A percentile compares a stretch with the other conserved stretches of the same genome.
phyloP scores from a whole-genome alignment of 306 rosid genomes.

The Prinsepia uniflora region DNA sequence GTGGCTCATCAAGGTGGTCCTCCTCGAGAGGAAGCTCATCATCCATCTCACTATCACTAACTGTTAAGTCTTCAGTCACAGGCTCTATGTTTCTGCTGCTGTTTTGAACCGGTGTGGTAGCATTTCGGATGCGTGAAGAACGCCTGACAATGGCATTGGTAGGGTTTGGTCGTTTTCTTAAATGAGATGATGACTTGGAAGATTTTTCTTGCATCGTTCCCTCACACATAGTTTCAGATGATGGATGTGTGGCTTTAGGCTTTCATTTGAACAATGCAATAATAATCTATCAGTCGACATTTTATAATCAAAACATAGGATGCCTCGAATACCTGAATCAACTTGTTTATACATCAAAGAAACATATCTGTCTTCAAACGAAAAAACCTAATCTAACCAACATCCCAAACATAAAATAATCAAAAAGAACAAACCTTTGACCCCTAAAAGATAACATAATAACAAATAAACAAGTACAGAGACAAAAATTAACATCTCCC shows the following conservation, averaged over 20 bases:
- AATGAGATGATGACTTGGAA: conserved; percentile 2
- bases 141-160: conserved; percentile 35
- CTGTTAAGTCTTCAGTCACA: conserved; percentile 21
- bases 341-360: background rate
- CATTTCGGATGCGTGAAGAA: conserved; percentile 46
- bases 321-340: background rate
- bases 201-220: conserved; percentile 22
- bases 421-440: background rate
- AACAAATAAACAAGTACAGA: background rate
- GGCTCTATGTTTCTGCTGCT: conserved; percentile 15
- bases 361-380: conserved; percentile 1
- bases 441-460: background rate
- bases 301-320: background rate
- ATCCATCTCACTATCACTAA: conserved; percentile 35
- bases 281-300: background rate
- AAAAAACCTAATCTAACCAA: background rate
- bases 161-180: conserved; percentile 26
- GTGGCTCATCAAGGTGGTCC: conserved; percentile 12
- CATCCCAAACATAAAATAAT: background rate
- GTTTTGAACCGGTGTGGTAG: background rate
- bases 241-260: background rate
- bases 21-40: conserved; percentile 33
- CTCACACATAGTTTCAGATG: conserved; percentile 13
- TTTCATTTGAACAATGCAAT: background rate
- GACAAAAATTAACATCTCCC: background rate